Evolutionary conservation across 108 stramenopile species (phyloP), one percentile per base, ranked within the genome.

Genomic region (Conticribra weissflogii): DNA sequence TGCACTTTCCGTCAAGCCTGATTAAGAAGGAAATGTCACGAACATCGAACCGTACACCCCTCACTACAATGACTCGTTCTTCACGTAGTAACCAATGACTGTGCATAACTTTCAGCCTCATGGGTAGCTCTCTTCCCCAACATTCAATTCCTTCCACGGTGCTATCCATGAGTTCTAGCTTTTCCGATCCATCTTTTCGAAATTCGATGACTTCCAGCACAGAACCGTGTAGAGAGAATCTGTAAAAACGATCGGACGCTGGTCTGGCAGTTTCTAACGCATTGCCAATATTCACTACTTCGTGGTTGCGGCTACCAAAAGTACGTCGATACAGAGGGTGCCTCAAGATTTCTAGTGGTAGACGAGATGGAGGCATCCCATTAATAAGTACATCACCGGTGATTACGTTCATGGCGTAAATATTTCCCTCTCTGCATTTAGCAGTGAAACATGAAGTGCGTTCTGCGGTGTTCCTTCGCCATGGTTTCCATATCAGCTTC

Each of bases 351-450:
- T 56, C 24, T 30, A 14, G 28, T 21, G 85, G 85, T 22, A 83
- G 66, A 14, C 54, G 63, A 50, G 59, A 59, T 5, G 85, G 85
- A 41, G 85, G 85, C 46, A 72, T 41, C 28, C 85, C 83, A 59
- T 86, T 58, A 17, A 81, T 74, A 1, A 86, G 71, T 1, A 86
- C 72, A 28, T 68, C 71, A n/a, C 85, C 85, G 52, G 76, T 66
- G 15, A 86, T 19, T 18, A 83, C 14, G 46, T 85, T 81, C 36
- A 86, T 69, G 34, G 55, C 22, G 47, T 83, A 86, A 12, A 70
- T 30, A 22, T 49, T 56, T 17, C 76, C 71, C 9, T 75, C 68
- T n/a, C 31, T 56, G 48, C 28, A 27, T 59, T 21, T 19, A 12
- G 81, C 77, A 34, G 76, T 59, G 48, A 79, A 85, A 28, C 81